phyloP scores from a whole-genome alignment of 371 early-diverging fungal genomes.

The Mortierella polycephala region DNA sequence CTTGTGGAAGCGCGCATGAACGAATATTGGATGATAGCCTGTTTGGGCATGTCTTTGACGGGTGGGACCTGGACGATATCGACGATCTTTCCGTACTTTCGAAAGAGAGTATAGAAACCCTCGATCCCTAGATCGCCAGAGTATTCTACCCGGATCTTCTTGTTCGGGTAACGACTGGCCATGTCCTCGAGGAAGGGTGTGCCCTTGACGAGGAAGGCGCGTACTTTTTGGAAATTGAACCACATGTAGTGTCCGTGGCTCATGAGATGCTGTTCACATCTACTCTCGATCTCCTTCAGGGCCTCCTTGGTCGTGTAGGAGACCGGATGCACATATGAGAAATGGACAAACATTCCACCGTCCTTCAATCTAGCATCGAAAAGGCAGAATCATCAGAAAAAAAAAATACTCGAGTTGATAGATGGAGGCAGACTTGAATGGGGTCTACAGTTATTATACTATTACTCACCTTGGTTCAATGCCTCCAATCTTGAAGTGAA shows the following conservation, averaged over 20 bases:
- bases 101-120: slow-evolving; percentile 76
- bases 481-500: slow-evolving; percentile 56
- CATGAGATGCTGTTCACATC: slow-evolving; percentile 55
- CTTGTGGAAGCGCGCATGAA: slow-evolving; percentile 83
- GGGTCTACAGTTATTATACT: neutral
- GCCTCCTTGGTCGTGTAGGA: slow-evolving; percentile 51
- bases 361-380: slow-evolving; percentile 52
- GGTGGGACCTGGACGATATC: slow-evolving; percentile 75
- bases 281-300: slow-evolving; percentile 51
- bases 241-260: slow-evolving; percentile 61
- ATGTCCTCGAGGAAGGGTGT: slow-evolving; percentile 92
- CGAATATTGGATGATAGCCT: slow-evolving; percentile 82
- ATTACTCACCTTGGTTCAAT: slow-evolving; percentile 59
- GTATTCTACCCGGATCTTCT: slow-evolving; percentile 42
- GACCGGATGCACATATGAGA: slow-evolving; percentile 53
- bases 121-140: slow-evolving; percentile 64
- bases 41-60: slow-evolving; percentile 81
- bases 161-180: slow-evolving; percentile 76
- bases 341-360: slow-evolving; percentile 67
- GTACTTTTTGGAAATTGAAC: slow-evolving; percentile 69
- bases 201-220: slow-evolving; percentile 78
- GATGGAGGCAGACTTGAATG: neutral
- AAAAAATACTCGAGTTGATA: neutral
- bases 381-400: neutral
- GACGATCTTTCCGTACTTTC: slow-evolving; percentile 85